Evolutionary conservation across 139 green algal genomes (phyloP), one percentile per base, ranked within the genome.

Genomic region (Volvox africanus): DNA sequence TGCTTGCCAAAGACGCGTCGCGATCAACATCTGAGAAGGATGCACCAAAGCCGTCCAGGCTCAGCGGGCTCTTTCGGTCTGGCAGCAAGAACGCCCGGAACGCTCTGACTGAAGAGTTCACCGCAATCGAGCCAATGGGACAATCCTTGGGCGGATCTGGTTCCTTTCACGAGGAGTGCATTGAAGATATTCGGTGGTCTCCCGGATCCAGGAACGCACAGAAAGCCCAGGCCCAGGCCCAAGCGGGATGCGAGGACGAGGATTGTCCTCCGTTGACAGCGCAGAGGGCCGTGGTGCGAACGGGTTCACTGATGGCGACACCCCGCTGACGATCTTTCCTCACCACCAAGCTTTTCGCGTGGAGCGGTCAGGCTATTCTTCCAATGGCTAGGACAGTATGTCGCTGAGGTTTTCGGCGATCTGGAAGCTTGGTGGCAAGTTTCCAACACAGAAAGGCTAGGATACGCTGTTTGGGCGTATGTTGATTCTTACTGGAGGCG

Each of bases 21-120:
- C 32, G 75, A 35, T 81, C 75, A 24, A 26, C 75, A 13, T 35
- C 75, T 13, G 75, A 81, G 75, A 81, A 81, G 75, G 75, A 55
- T 24, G 65, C 24, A 28, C 65, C 65, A 73, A 24, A 28, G 24
- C 65, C 65, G 65, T 73, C 32, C 32, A 81, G 17, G 32, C 75
- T 81, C 13, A 35, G 32, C 17, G 75, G 75, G 6, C 75, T 81
- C 2, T 81, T 81, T 35, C 2, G 75, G 18, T 61, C 11, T 20
- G 75, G 75, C n/a, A 81, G 75, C 75, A 61, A 55, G 30, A 81
- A 81, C 75, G 75, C 75, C 18, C 75, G 75, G 26, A 30, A 30
- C 75, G 44, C 75, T 28, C 24, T 2, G 28, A 11, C 30, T 3
- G 75, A 81, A 30, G 75, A 21, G 11, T 1, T 2, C 19, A 79